Evolutionary conservation across 768 basidiomycete species (phyloP).

Genomic region (Psilocybe subaeruginosa): DNA sequence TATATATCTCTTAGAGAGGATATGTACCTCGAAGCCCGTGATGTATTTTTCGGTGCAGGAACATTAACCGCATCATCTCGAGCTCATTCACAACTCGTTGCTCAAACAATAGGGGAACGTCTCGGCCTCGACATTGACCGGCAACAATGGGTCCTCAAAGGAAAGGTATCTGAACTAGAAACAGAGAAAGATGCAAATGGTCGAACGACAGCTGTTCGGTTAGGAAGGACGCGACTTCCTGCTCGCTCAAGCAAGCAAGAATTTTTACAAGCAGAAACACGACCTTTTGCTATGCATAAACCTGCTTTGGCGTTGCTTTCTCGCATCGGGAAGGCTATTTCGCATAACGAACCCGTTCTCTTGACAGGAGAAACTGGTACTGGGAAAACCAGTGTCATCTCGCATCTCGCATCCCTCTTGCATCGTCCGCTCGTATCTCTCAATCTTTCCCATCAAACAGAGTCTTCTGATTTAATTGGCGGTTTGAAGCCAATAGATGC

Average conservation of each 20-base stretch:
- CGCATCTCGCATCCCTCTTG: constrained; percentile 83
- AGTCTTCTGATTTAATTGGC: constrained; percentile 91
- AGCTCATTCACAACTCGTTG: constrained; percentile 51
- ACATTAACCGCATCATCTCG: constrained; percentile 54
- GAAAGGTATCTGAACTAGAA: constrained; percentile 67
- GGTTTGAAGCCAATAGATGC: constrained; percentile 97
- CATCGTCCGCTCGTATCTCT: constrained; percentile 80
- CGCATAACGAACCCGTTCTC: constrained; percentile 80
- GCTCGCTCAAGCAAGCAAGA: constrained; percentile 43
- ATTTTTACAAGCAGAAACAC: constrained; percentile 33
- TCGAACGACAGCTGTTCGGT: constrained; percentile 52
- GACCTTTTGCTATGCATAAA: constrained; percentile 88
- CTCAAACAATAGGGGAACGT: constrained; percentile 56
- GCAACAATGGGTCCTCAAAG: constrained; percentile 67
- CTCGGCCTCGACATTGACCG: constrained; percentile 74
- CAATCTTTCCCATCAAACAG: constrained; percentile 95
- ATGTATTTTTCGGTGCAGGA: constrained; percentile 87
- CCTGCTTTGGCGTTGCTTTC: constrained; percentile 82
- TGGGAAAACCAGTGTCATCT: constrained; percentile 93
- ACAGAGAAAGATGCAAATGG: constrained; percentile 72
- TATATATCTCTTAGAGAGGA: constrained; percentile 85
- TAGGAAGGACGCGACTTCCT: constrained; percentile 65
- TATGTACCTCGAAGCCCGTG: constrained; percentile 84
- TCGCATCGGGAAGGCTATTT: constrained; percentile 74
- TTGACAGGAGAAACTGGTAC: constrained; percentile 99